phyloP scores from a whole-genome alignment of 306 rosid genomes.

The Senna siamea region DNA sequence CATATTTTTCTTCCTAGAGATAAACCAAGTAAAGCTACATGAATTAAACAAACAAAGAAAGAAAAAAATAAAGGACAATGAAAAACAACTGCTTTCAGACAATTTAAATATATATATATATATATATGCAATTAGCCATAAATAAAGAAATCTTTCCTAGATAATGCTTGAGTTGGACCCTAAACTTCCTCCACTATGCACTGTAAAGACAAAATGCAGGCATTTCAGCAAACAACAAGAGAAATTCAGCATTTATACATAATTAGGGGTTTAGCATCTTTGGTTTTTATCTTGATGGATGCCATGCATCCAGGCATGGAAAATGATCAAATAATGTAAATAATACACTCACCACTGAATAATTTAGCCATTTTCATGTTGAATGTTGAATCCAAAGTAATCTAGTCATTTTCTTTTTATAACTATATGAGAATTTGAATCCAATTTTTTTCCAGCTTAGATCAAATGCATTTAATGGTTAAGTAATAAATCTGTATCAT shows the following conservation, averaged over 20 bases:
- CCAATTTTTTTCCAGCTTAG: too few relatives aligned
- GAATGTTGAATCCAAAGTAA: too few relatives aligned
- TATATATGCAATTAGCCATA: conserved; percentile 64
- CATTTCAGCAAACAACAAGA: conserved; percentile 1
- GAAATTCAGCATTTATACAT: conserved; percentile 1
- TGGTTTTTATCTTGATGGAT: conserved; percentile 24
- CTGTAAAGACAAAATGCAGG: conserved; percentile 52
- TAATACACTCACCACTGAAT: conserved; percentile 80
- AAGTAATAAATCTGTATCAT: too few relatives aligned
- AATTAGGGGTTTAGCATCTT: conserved; percentile 7
- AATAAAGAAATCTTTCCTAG: conserved; percentile 88
- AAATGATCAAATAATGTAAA: conserved; percentile 25
- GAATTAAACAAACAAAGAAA: not conserved
- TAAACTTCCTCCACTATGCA: conserved; percentile 98
- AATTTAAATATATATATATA: not conserved
- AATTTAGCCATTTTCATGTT: too few relatives aligned
- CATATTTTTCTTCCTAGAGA: conserved; percentile 16
- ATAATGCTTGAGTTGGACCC: conserved; percentile 88
- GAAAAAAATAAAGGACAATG: too few relatives aligned
- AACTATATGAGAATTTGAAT: too few relatives aligned
- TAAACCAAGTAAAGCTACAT: conserved; percentile 33
- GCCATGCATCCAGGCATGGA: conserved; percentile 6
- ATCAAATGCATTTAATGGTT: too few relatives aligned
- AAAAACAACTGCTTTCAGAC: conserved; percentile 12
- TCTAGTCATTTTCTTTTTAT: too few relatives aligned